Conservation (phyloP, 352 stramenopile species). For the Hyaloperonospora brassicae region DNA sequence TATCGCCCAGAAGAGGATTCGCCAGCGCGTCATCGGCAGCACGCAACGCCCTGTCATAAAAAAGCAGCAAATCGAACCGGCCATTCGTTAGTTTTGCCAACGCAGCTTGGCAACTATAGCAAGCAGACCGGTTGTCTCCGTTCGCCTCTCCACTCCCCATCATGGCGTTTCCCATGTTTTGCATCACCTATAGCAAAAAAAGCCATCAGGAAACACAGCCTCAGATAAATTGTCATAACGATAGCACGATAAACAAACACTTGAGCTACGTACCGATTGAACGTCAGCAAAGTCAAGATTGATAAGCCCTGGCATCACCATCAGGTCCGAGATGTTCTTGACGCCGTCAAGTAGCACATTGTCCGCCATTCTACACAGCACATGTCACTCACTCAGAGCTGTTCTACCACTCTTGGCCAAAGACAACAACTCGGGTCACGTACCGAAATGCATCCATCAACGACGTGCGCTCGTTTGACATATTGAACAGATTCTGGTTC, state of each 20-base stretch:
- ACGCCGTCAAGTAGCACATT: constrained; percentile 81
- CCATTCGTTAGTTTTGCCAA: not conserved
- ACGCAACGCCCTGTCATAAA: constrained; percentile 39
- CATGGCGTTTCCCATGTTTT: constrained; percentile 84
- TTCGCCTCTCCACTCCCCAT: constrained; percentile 88
- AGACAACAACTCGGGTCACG: constrained; percentile 2
- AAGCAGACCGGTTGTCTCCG: constrained; percentile 74
- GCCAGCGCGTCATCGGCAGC: constrained; percentile 81
- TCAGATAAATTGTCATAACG: too few species aligned
- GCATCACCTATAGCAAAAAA: constrained; percentile 48
- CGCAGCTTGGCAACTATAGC: too few species aligned
- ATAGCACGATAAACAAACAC: too few species aligned
- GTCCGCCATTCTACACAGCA: constrained; percentile 52
- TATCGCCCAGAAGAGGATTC: constrained; percentile 84
- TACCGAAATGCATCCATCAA: constrained; percentile 84
- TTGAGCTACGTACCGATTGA: constrained; percentile 45
- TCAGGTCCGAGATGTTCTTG: constrained; percentile 85
- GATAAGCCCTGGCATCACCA: constrained; percentile 85
- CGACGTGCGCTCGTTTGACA: constrained; percentile 80
- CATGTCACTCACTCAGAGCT: not conserved
- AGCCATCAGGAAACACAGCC: too few species aligned
- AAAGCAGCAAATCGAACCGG: constrained; percentile 5
- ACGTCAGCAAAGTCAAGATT: constrained; percentile 86
- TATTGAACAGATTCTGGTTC: constrained; percentile 87
- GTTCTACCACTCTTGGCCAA: not conserved